Base-by-base conservation (phyloP, 768 basidiomycete species). In the Pulveroboletus sp. region DNA sequence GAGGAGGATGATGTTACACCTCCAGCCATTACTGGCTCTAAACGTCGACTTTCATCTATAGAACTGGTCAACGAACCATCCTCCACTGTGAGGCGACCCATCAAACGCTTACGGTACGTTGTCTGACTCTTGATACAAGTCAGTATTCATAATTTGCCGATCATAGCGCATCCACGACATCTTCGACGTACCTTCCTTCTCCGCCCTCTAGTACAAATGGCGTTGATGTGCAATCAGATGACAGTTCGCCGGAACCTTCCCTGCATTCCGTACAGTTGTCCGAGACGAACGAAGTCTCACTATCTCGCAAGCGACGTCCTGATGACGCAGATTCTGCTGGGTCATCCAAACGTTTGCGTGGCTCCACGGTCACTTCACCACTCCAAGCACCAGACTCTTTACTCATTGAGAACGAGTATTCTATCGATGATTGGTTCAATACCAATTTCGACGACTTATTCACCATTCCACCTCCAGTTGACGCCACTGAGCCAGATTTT, bases 371-470 rank as follows among this genome's bases (percentile, higher is more conserved):
- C 64, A 1, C 63, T 56, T 36, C 42, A 57, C 6, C 68, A 69
- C n/a, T 21, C 56, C 3, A n/a, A n/a, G 59, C 66, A 1, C 72
- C 75, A 0, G 64, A 68, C 55, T 63, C 71, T 29, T 53, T 67
- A 0, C 69, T 29, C 40, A 45, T n/a, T 21, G 47, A 52, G 17
- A 59, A 52, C 4, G 63, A 58, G 19, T 50, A 57, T 17, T 57
- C 62, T 1, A 46, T 72, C 14, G 69, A 73, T 17, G 59, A 67
- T 27, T 75, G 73, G 75, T 71, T 70, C 35, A 53, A 64, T 19
- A 47, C 59, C 5, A 52, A 58, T 43, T 63, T 63, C 45, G 50
- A 51, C 6, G 6, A 45, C 7, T 36, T 65, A 12, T 69, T 71
- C 21, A 51, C 65, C 3, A 50, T 66, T 5, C 68, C 68, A 0